Conservation (phyloP, 2,329 filamentous ascomycete genomes). For the Orbilia javanica region DNA sequence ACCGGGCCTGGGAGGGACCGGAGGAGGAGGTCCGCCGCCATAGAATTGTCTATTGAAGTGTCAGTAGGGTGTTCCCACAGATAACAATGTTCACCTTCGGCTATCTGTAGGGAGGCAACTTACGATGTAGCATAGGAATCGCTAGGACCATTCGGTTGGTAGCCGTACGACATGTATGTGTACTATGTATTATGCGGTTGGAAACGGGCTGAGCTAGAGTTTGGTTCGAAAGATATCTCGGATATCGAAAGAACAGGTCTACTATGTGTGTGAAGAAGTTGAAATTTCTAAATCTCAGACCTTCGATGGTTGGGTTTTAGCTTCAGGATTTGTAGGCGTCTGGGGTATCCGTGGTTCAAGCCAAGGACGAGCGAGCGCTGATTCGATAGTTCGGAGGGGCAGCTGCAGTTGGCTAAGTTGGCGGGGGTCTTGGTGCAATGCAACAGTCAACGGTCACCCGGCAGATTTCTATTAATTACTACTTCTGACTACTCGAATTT, state of each 20-base stretch:
- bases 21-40: constrained; percentile 50
- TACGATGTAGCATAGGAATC: constrained; percentile 59
- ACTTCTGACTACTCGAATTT: not conserved
- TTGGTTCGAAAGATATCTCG: constrained; percentile 3
- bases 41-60: constrained; percentile 46
- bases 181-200: constrained; percentile 16
- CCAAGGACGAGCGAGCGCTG: constrained; percentile 23
- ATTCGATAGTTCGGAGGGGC: constrained; percentile 29
- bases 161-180: constrained; percentile 59
- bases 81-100: not conserved
- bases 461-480: constrained; percentile 6
- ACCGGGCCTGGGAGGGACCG: constrained; percentile 48
- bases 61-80: constrained; percentile 4
- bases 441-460: not conserved
- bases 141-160: constrained; percentile 55
- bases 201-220: not conserved
- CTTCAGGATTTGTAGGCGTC: not conserved
- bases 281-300: not conserved
- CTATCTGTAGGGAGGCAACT: constrained; percentile 7
- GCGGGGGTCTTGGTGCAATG: constrained; percentile 24
- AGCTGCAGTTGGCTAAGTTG: constrained; percentile 29
- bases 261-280: constrained; percentile 11
- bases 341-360: constrained; percentile 30
- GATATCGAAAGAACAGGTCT: constrained; percentile 5
- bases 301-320: constrained; percentile 30